These are phyloP conservation scores for Kazachstania psychrophila DNA, from an alignment of 805 yeast species.

Conservation along the genomic window DNA sequence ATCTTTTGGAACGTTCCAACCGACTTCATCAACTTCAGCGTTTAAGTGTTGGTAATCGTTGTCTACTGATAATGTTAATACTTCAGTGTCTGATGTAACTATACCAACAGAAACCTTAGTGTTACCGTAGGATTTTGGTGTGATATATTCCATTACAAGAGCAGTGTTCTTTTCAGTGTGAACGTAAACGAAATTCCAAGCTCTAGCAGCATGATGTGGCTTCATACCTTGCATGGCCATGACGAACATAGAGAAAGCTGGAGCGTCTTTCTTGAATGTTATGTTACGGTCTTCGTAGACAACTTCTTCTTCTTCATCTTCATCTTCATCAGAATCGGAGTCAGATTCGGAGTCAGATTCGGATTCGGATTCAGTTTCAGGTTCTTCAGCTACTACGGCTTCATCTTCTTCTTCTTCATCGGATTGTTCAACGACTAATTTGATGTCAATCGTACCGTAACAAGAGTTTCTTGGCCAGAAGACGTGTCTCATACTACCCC, in stretches of 20 bases:
- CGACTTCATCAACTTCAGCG: constrained; percentile 60
- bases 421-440: constrained; percentile 18
- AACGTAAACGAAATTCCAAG: constrained; percentile 91
- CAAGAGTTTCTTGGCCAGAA: constrained; percentile 91
- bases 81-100: constrained; percentile 52
- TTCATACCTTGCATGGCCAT: constrained; percentile 98
- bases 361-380: constrained; percentile 7
- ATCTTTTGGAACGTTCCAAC: constrained; percentile 79
- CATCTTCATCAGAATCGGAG: constrained; percentile 12
- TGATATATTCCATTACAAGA: constrained; percentile 88
- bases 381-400: constrained; percentile 1
- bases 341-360: constrained; percentile 10
- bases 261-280: constrained; percentile 19
- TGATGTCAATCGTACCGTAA: constrained; percentile 51
- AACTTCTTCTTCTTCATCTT: constrained; percentile 13
- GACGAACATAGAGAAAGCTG: constrained; percentile 64
- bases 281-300: constrained; percentile 17
- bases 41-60: constrained; percentile 55
- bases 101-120: constrained; percentile 77
- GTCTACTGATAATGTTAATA: constrained; percentile 55
- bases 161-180: constrained; percentile 69
- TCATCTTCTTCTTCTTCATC: constrained; percentile 9
- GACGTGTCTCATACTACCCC: constrained; percentile 95
- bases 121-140: constrained; percentile 82
- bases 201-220: constrained; percentile 96